These are phyloP conservation scores for Diaporthe citriasiana DNA, from an alignment of 2,329 filamentous ascomycete genomes.

Conservation along the genomic window DNA sequence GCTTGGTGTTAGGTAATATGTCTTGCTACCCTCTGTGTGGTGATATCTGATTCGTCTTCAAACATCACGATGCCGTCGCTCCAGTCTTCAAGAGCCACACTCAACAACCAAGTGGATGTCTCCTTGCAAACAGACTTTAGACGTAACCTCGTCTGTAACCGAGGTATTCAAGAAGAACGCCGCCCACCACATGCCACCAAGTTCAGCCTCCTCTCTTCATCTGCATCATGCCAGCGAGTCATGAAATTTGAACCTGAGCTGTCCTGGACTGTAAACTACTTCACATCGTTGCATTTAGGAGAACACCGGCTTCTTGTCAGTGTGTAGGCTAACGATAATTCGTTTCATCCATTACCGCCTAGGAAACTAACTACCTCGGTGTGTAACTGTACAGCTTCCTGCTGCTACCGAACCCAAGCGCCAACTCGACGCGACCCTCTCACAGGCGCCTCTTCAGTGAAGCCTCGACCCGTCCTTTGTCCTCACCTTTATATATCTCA, in stretches of 20 bases:
- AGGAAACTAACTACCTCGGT: neutral
- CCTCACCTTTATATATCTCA: constrained; percentile 55
- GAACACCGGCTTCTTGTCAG: no score
- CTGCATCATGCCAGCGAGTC: neutral
- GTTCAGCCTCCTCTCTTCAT: no score
- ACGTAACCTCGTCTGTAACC: neutral
- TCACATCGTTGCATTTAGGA: neutral
- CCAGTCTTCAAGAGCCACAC: neutral
- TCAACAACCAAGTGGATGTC: neutral
- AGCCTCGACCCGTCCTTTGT: constrained; percentile 12
- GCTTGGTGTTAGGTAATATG: neutral
- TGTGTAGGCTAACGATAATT: neutral
- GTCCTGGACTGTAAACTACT: neutral
- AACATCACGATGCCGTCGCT: constrained; percentile 30
- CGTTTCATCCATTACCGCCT: neutral
- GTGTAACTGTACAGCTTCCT: neutral
- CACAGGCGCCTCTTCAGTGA: neutral
- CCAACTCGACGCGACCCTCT: no score
- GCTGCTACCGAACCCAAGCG: neutral
- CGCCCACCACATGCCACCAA: neutral
- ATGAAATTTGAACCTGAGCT: neutral
- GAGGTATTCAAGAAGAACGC: neutral
- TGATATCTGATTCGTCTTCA: neutral
- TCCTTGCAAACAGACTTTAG: neutral
- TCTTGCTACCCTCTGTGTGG: neutral